These are phyloP conservation scores for Schwanniomyces vanrijiae DNA, from an alignment of 805 yeast genomes.

Conservation along the genomic window DNA sequence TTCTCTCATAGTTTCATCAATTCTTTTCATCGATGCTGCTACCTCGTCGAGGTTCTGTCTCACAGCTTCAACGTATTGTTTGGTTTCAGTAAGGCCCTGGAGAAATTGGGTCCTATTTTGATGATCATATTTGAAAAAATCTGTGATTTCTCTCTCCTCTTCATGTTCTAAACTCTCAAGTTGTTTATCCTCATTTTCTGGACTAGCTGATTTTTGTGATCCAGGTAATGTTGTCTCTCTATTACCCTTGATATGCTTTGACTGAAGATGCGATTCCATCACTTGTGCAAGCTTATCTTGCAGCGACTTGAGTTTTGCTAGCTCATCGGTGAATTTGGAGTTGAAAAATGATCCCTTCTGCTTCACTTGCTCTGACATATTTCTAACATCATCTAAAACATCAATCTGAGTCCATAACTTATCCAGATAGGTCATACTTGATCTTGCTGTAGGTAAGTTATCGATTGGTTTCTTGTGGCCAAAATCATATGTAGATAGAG, in stretches of 20 bases:
- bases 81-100: slow-evolving; percentile 52
- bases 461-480: slow-evolving; percentile 33
- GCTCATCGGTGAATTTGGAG: slow-evolving; percentile 47
- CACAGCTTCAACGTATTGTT: slow-evolving; percentile 49
- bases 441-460: slow-evolving; percentile 52
- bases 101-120: slow-evolving; percentile 36
- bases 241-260: slow-evolving; percentile 4
- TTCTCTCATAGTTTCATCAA: slow-evolving; percentile 44
- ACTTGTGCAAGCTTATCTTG: slow-evolving; percentile 45
- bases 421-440: slow-evolving; percentile 69
- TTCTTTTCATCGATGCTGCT: slow-evolving; percentile 47
- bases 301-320: slow-evolving; percentile 53
- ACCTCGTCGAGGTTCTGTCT: slow-evolving; percentile 50
- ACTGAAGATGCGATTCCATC: slow-evolving; percentile 30
- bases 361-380: slow-evolving; percentile 49
- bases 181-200: slow-evolving; percentile 2
- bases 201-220: slow-evolving; percentile 4
- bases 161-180: slow-evolving; percentile 14
- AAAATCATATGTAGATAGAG: slow-evolving; percentile 6
- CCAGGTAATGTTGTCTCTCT: neutral
- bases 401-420: slow-evolving; percentile 86
- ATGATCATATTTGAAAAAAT: slow-evolving; percentile 21
- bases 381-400: slow-evolving; percentile 75
- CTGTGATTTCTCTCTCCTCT: slow-evolving; percentile 20
- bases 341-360: slow-evolving; percentile 51